Evolutionary conservation across 1,284 basidiomycete species (phyloP).

Genomic region (Neolentinus lepideus): DNA sequence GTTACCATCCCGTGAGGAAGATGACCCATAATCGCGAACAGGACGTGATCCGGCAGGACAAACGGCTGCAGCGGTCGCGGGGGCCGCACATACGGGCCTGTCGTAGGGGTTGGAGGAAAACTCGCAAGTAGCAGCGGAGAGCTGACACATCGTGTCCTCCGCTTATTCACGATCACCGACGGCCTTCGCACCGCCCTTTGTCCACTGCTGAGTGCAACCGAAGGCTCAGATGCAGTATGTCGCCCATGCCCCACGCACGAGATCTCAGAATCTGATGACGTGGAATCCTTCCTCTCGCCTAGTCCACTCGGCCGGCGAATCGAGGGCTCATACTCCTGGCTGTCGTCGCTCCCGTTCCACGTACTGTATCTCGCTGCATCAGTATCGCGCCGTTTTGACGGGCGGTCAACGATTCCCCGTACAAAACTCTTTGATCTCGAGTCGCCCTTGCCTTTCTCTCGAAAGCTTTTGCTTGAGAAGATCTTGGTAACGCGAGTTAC

Average conservation of each 20-base stretch:
- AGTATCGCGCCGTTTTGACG: not conserved
- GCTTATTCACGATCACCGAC: not conserved
- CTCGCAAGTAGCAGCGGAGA: not conserved
- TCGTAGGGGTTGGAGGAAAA: not conserved
- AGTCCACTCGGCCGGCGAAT: not conserved
- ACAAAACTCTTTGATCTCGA: not conserved
- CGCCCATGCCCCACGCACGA: not conserved
- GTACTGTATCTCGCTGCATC: not conserved
- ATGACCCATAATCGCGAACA: not conserved
- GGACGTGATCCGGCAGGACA: not conserved
- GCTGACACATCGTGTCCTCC: not conserved
- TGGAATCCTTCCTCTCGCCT: not conserved
- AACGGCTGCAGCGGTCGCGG: not conserved
- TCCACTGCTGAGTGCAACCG: not conserved
- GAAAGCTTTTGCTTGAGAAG: not conserved
- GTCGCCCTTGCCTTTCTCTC: not conserved
- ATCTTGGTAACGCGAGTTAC: not conserved
- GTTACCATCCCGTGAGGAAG: not conserved
- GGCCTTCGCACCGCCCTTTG: not conserved
- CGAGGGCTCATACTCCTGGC: conserved; percentile 1
- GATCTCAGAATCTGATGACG: not conserved
- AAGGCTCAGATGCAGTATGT: not conserved
- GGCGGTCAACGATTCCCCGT: not conserved
- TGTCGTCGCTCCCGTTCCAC: not conserved
- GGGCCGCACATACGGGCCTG: not conserved